Percentiles rank a stretch among this genome's conserved stretches.
phyloP scores from a whole-genome alignment of 768 basidiomycete genomes.

The Mycena crocata region DNA sequence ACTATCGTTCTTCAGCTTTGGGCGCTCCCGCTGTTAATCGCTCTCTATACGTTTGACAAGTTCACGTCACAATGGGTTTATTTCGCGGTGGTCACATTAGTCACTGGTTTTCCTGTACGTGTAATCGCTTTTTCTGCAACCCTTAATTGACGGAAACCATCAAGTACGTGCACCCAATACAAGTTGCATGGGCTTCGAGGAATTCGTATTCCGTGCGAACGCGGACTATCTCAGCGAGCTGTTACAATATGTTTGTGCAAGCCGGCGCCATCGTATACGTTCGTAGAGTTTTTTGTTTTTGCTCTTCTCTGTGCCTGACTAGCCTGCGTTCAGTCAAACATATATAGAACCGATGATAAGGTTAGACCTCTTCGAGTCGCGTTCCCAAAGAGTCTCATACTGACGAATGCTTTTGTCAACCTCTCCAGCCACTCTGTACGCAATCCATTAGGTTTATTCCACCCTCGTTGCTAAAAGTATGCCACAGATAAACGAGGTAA shows the following conservation, averaged over 20 bases:
- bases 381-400: neutral
- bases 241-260: conserved; percentile 78
- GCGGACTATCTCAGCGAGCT: conserved; percentile 57
- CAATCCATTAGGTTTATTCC: neutral
- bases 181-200: conserved; percentile 69
- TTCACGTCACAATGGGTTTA: conserved; percentile 67
- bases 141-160: neutral
- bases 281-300: conserved; percentile 28
- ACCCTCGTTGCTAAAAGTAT: neutral
- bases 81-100: conserved; percentile 62
- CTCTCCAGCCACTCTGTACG: conserved; percentile 49
- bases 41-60: conserved; percentile 61
- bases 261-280: conserved; percentile 63
- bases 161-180: conserved; percentile 55
- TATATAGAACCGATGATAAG: conserved; percentile 66
- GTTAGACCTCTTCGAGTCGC: conserved; percentile 41
- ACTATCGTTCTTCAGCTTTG: conserved; percentile 68
- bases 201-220: conserved; percentile 72
- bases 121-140: conserved; percentile 39
- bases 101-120: conserved; percentile 63
- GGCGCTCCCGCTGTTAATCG: conserved; percentile 71
- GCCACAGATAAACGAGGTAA: conserved; percentile 69
- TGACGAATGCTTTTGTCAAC: conserved; percentile 5
- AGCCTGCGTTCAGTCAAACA: conserved; percentile 55
- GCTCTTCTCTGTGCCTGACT: neutral